Percentiles rank a stretch among this genome's conserved stretches.
phyloP scores from a whole-genome alignment of 495 filamentous ascomycete genomes.

The Thozetella sp. region DNA sequence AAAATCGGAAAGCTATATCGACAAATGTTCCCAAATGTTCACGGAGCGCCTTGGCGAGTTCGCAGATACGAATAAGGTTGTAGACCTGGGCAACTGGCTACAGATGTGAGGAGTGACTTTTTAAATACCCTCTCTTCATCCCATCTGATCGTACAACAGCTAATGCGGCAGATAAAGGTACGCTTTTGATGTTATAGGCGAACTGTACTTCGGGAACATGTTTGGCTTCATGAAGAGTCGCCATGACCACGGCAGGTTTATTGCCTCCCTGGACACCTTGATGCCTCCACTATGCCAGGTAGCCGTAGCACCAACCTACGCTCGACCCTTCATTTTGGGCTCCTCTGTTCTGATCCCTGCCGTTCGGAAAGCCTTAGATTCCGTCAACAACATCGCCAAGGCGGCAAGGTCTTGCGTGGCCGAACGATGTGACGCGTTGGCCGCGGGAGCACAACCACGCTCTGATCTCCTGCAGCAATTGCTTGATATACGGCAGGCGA shows the following conservation, averaged over 20 bases:
- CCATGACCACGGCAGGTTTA: neutral
- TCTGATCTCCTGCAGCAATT: neutral
- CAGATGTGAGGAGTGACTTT: neutral
- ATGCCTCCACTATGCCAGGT: neutral
- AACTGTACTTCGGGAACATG: slow-evolving; percentile 2
- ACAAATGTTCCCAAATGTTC: neutral
- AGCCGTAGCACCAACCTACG: neutral
- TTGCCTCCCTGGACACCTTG: neutral
- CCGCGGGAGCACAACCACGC: neutral
- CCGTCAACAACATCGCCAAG: neutral
- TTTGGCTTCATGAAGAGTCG: neutral
- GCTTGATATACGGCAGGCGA: neutral
- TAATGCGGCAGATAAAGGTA: too few species aligned
- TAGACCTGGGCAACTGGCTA: neutral
- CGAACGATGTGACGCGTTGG: neutral
- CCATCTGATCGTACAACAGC: too few species aligned
- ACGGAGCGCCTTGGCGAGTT: neutral
- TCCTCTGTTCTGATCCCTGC: neutral
- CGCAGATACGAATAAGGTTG: neutral
- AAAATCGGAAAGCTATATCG: neutral
- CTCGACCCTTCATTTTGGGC: neutral
- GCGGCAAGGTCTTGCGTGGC: neutral
- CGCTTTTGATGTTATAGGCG: neutral
- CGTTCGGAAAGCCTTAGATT: neutral
- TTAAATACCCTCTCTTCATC: too few species aligned